Base-by-base conservation (phyloP, 441 rosid genomes). In the Populus hybrid region DNA sequence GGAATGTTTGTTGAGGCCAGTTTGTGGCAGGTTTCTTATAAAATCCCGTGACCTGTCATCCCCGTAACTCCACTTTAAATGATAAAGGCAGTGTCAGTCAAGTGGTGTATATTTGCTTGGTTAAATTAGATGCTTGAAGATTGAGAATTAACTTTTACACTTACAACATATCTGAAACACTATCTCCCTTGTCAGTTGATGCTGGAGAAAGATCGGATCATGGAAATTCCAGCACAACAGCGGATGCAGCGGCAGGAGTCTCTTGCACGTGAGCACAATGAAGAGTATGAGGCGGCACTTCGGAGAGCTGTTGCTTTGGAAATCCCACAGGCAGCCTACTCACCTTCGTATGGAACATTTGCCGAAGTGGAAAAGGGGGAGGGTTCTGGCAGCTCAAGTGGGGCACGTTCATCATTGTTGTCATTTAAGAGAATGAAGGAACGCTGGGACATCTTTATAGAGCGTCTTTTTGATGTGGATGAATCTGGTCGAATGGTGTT, bases 261-360 rank as follows among this genome's bases (percentile, higher is more conserved):
- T 9, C 69, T 92, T 23, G 93, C 86, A 35, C 89, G 86, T 72
- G 98, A 91, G 69, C 98, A 91, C 73, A 82, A 73, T 1, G 91
- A 91, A 77, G 98, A 92, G 86, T 86, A 95, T 86, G 83, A 84
- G 84, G 99, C 94, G 40, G 99, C 98, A 63, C 83, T 93, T 23
- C 81, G 83, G 84, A 87, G 91, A 76, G 97, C 94, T 12, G 90
- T 84, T 78, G 89, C 91, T 75, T 82, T 95, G 76, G 82, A 86
- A 76, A 87, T 90, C 35, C 91, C 91, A 69, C 83, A 80, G 71
- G 88, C 57, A 46, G 6, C 94, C 64, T 81, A 79, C 73, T 85
- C 92, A 38, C 88, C 87, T 23, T 82, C 91, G 28, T 95, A 95
- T 75, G 99, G 98, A 73, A 95, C 99, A 69, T 95, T 95, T 71